Base-by-base conservation (phyloP, 1,284 basidiomycete genomes). In the Ceratorhiza oryzae-sativae region DNA sequence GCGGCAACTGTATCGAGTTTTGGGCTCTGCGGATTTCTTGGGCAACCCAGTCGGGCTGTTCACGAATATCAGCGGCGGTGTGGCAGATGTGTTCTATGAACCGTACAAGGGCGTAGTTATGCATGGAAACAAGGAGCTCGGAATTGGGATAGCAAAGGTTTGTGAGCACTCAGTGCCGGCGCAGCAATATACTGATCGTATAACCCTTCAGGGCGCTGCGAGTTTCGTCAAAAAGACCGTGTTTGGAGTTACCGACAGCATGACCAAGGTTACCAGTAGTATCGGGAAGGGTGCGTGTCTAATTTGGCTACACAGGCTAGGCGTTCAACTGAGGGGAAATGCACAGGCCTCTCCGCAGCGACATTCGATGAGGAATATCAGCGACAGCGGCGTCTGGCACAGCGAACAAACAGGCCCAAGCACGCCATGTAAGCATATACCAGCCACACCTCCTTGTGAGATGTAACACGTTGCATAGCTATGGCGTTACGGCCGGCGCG, bases 191-290 rank as follows among this genome's bases (percentile, higher is more conserved):
- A 18, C 39, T 42, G 20, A 59, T 59, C 36, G 42, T 2, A 25
- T 45, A 71, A 9, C 15, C 23, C 55, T 56, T 18, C 79, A 94
- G 89, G 95, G 97, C 45, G 97, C 97, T 0, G 96, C 97, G 9
- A 98, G 95, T 79, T 97, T 99, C 78, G 93, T 98, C 67, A 98
- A 98, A 85, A 99, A 99, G 84, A 98, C 97, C 0, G 93, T 98
- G 12, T 99, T 98, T 78, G 97, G 97, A 39, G 82, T 99, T 62
- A 93, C 93, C 45, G 96, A 99, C 79, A 97, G 93, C 79, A 86
- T 99, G 80, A 97, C 96, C 30, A 99, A 98, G 82, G 91, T 99
- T 77, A 99, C 97, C 0, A 94, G 95, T 74, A 97, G 94, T 79
- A 90, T 99, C 75, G 95, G 97, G 48, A 99, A 99, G 86, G 97